Evolutionary conservation across 345 rosid species (phyloP), one percentile per base, ranked within the genome.

Genomic region (Barbarea vulgaris): DNA sequence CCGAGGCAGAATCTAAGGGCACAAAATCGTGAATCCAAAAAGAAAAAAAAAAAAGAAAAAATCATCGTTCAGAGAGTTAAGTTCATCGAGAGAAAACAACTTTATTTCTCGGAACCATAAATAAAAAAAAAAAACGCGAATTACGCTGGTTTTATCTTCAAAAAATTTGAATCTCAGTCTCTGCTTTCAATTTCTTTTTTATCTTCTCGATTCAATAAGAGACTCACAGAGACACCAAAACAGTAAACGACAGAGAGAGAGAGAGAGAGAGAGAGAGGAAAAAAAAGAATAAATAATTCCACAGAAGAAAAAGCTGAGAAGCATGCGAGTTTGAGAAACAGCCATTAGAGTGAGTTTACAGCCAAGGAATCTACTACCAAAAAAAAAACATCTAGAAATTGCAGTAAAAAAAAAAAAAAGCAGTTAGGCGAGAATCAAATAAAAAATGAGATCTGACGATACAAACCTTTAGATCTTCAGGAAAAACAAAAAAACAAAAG

Each of bases 1-100:
- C 41, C 77, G 10, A 78, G 51, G 33, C 41, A 58, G 73, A 76
- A 64, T 69, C 71, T 36, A 57, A 78, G 70, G 80, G 70, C 77
- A 66, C 57, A 66, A 51, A 42, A 39, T 63, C 55, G 19, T 67
- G 54, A 74, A 62, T 69, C 63, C 8, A 30, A 19, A 64, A 8
- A 9, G 27, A 4, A 50, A 2, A 15, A 19, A 12, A 37, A 24
- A 19, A 1, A 18, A 4, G 12, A 11, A 18, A 10, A 14, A 17
- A 44, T 8, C 56, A 55, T 64, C 52, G 69, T 62, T 39, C 1
- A 39, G 48, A 39, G 48, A 60, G 50, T 14, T 60, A 50, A 4
- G 12, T 61, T n/a, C 64, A 81, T 19, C 66, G 77, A 72, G 55
- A 72, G 59, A 66, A 76, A 57, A 54, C 59, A 47, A 55, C 21